Evolutionary conservation across 805 yeast genomes (phyloP).

Genomic region (Nakazawaea wyomingensis): DNA sequence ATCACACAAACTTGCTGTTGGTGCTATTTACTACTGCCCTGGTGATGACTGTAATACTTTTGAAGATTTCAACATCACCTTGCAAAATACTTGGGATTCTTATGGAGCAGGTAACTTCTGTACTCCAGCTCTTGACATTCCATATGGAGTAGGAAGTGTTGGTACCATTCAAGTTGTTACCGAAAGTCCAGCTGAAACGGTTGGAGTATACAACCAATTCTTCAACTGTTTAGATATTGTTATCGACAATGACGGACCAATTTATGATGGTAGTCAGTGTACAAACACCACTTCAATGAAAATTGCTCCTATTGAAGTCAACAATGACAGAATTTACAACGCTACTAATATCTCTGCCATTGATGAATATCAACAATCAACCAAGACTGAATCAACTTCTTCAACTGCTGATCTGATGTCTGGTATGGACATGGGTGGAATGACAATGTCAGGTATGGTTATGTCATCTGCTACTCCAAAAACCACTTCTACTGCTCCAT

Average conservation of each 20-base stretch:
- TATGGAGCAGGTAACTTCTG: conserved; percentile 22
- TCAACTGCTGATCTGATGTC: neutral
- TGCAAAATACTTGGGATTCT: conserved; percentile 22
- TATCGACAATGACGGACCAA: conserved; percentile 22
- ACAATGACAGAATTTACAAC: conserved; percentile 3
- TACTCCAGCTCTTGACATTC: conserved; percentile 23
- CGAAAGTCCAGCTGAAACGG: conserved; percentile 16
- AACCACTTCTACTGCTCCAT: neutral
- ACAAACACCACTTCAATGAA: conserved; percentile 18
- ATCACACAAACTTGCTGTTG: conserved; percentile 20
- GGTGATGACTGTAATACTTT: conserved; percentile 17
- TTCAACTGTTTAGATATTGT: conserved; percentile 26
- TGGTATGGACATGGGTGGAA: neutral
- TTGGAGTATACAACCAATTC: conserved; percentile 20
- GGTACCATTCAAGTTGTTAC: conserved; percentile 26
- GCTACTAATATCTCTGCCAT: conserved; percentile 9
- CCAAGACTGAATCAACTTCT: conserved; percentile 1
- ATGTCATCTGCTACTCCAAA: neutral
- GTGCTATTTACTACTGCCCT: conserved; percentile 25
- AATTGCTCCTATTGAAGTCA: conserved; percentile 7
- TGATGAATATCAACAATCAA: neutral
- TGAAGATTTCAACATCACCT: conserved; percentile 20
- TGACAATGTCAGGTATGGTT: neutral
- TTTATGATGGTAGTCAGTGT: conserved; percentile 22
- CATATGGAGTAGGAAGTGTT: conserved; percentile 18